Percentiles rank a stretch among this genome's conserved stretches.
These are phyloP conservation scores for Coemansia sp. DNA, from an alignment of 192 early-diverging fungal genomes.

Conservation along the genomic window DNA sequence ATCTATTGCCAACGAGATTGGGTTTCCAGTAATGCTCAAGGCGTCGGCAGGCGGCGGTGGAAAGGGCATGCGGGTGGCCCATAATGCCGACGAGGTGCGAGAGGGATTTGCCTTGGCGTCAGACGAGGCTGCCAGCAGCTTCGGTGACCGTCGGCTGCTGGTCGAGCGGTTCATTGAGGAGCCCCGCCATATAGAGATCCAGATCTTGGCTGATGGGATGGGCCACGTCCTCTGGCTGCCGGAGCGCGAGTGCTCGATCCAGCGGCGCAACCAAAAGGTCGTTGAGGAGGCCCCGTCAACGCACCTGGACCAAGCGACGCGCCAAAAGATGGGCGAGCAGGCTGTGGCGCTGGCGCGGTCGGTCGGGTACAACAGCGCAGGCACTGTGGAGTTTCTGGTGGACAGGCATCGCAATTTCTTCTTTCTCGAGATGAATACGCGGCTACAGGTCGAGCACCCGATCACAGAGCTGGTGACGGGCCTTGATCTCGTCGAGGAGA, in stretches of 20 bases:
- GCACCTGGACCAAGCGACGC: slow-evolving; percentile 60
- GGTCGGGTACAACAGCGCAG: slow-evolving; percentile 72
- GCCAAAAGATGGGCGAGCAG: slow-evolving; percentile 75
- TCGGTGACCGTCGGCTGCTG: slow-evolving; percentile 85
- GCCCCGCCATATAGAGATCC: slow-evolving; percentile 76
- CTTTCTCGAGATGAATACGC: slow-evolving; percentile 82
- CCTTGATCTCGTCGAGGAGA: slow-evolving; percentile 90
- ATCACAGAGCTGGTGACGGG: slow-evolving; percentile 80
- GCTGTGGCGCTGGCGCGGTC: slow-evolving; percentile 70
- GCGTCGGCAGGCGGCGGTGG: slow-evolving; percentile 79
- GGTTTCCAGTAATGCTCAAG: slow-evolving; percentile 83
- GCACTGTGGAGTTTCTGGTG: slow-evolving; percentile 75
- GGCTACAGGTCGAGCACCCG: slow-evolving; percentile 78
- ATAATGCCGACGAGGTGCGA: slow-evolving; percentile 58
- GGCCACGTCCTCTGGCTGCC: slow-evolving; percentile 81
- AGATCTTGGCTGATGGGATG: slow-evolving; percentile 65
- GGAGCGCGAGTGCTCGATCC: slow-evolving; percentile 86
- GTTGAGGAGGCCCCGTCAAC: slow-evolving; percentile 83
- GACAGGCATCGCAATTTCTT: slow-evolving; percentile 72
- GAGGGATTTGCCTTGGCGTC: slow-evolving; percentile 79
- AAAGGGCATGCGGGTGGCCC: slow-evolving; percentile 82
- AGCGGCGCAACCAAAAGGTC: slow-evolving; percentile 78
- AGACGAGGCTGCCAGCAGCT: slow-evolving; percentile 76
- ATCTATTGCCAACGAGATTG: slow-evolving; percentile 64
- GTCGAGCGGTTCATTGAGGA: slow-evolving; percentile 91